A percentile compares a stretch with the other conserved stretches of the same genome.
These are phyloP conservation scores for Gracilaria gracilis DNA, from an alignment of 23 red algal species.

Conservation along the genomic window DNA sequence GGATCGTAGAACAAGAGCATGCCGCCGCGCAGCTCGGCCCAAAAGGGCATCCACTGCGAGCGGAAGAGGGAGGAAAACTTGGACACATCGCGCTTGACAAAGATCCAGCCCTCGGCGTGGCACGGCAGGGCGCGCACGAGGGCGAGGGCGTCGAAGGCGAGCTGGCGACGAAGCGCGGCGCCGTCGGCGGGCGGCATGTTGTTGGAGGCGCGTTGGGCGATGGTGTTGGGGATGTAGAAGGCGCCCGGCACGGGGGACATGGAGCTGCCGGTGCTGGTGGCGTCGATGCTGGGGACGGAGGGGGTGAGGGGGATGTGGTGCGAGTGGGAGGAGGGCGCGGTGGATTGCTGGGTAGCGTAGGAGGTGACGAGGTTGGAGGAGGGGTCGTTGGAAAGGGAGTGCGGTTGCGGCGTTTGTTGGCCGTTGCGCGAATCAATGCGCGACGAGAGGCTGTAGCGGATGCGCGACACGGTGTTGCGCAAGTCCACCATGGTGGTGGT, in stretches of 20 bases:
- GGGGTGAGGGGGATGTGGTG: slow-evolving; percentile 8
- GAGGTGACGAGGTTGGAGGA: background rate
- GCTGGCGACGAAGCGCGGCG: slow-evolving; percentile 54
- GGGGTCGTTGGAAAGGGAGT: background rate
- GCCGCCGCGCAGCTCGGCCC: slow-evolving; percentile 67
- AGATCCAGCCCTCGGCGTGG: slow-evolving; percentile 40
- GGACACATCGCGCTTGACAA: slow-evolving; percentile 48
- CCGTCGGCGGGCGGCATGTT: slow-evolving; percentile 72
- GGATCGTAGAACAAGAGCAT: slow-evolving; percentile 66
- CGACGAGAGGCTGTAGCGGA: slow-evolving; percentile 65
- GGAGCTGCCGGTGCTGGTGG: slow-evolving; percentile 62
- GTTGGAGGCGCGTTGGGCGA: slow-evolving; percentile 50
- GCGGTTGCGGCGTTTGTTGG: background rate
- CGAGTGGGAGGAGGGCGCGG: slow-evolving; percentile 37
- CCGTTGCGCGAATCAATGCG: slow-evolving; percentile 47
- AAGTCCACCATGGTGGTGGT: slow-evolving; percentile 37
- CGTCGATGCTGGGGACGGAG: slow-evolving; percentile 67
- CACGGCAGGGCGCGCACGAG: slow-evolving; percentile 63
- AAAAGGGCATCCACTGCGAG: slow-evolving; percentile 60
- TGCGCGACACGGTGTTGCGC: slow-evolving; percentile 56
- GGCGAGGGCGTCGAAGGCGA: slow-evolving; percentile 70
- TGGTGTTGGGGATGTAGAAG: slow-evolving; percentile 70
- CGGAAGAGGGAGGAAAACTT: slow-evolving; percentile 49
- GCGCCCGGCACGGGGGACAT: slow-evolving; percentile 64
- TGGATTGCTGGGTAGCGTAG: slow-evolving; percentile 4